These are phyloP conservation scores for Rhynchosporium secalis DNA, from an alignment of 2,329 filamentous ascomycete species.

Conservation along the genomic window DNA sequence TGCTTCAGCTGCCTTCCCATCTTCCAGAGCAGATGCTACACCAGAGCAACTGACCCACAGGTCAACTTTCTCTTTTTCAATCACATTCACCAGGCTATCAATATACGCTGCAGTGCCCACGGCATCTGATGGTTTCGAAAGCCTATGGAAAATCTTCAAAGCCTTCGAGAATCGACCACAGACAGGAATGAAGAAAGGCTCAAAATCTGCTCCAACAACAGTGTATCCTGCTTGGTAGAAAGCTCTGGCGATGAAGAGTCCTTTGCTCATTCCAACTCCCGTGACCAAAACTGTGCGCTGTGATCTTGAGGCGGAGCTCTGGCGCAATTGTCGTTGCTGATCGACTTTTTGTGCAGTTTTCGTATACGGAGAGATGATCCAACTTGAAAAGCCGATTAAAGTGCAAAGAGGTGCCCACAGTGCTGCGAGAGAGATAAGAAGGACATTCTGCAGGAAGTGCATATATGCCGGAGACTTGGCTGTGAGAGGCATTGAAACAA, in stretches of 20 bases:
- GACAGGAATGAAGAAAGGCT: constrained; percentile 47
- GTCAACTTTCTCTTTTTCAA: constrained; percentile 60
- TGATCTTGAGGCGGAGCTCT: constrained; percentile 1
- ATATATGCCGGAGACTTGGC: constrained; percentile 16
- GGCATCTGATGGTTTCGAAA: constrained; percentile 37
- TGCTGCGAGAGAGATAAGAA: constrained; percentile 41
- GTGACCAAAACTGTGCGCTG: constrained; percentile 63
- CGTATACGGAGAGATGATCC: constrained; percentile 18
- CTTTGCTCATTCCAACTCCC: constrained; percentile 71
- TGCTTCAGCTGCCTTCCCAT: constrained; percentile 62
- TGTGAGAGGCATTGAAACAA: constrained; percentile 24
- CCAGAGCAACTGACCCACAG: constrained; percentile 75
- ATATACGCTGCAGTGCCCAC: constrained; percentile 51
- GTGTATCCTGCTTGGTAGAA: constrained; percentile 65
- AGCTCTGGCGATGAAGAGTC: constrained; percentile 63
- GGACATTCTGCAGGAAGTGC: constrained; percentile 49
- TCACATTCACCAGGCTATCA: constrained; percentile 56
- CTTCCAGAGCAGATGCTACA: constrained; percentile 63
- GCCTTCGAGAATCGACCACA: constrained; percentile 59
- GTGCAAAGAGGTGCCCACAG: constrained; percentile 21
- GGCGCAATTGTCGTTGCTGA: constrained; percentile 10
- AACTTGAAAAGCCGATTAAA: constrained; percentile 13
- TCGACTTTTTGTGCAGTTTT: not conserved
- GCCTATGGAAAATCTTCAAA: constrained; percentile 55
- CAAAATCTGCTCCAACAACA: constrained; percentile 72